Base-by-base conservation (phyloP, 371 early-diverging fungal genomes). In the Synchytrium microbalum region DNA sequence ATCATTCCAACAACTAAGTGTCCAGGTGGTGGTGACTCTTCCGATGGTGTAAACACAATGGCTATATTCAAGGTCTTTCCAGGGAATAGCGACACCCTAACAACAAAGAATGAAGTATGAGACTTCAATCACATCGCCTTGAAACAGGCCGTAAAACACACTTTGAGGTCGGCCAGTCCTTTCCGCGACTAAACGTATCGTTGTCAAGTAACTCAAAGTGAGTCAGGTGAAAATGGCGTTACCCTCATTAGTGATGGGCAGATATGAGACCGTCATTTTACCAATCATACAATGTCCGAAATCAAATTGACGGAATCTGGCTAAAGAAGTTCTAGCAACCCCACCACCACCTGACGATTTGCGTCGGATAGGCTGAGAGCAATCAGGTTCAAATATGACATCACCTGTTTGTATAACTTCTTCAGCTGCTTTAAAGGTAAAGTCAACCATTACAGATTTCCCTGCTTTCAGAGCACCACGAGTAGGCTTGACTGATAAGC, bases 261-360 rank as follows among this genome's bases (percentile, higher is more conserved):
- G 68, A 19, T 70, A 70, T n/a, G 79, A 76, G 3, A 71, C 67
- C 1, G 80, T 83, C 53, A 79, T 77, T 60, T 83, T 83, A 19
- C 82, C 82, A 32, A 82, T 80, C 84, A 83, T 83, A 64, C 84
- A 83, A 61, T 82, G 79, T 14, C 84, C 84, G 64, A 83, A 83
- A 58, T 83, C 84, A 63, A 83, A 83, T 46, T 77, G 52, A 27
- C 81, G 69, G 64, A 80, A 79, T 57, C 75, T 69, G 5, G 74
- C 46, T 2, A 83, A 64, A n/a, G 81, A 80, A 13, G 74, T 69
- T 58, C 76, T 75, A 0, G 79, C 75, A 57, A 69, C 72, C 0
- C 84, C 84, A 19, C 84, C 84, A 5, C 77, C 79, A 16, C 82
- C 84, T 60, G 60, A 71, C 73, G 82, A 76, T 57, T 77, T 77